Evolutionary conservation across 192 early-diverging fungal species (phyloP), one percentile per base, ranked within the genome.

Genomic region (Gaertneriomyces semiglobifer): DNA sequence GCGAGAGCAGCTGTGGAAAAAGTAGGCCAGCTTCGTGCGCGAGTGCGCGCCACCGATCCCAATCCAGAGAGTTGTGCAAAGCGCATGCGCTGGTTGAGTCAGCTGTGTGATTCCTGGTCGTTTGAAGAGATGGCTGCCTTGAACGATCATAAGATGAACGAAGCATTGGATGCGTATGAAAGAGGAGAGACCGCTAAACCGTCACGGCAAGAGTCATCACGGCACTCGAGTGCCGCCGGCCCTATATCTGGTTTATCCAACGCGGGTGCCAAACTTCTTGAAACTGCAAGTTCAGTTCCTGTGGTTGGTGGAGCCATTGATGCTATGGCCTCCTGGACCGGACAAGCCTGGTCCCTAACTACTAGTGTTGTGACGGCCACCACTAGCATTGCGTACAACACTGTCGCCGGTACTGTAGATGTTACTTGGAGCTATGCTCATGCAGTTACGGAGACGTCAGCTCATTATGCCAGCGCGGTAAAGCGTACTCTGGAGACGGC

Each of bases 41-140:
- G 68, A 44, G 70, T 89, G 8, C 71, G 80, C 16, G 59, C 65
- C 45, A 70, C 77, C 2, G 84, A 86, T 63, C 68, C 74, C 39
- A 57, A 39, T 42, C 41, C 53, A 14, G 79, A 81, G 38, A 79
- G 78, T n/a, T 83, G 85, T 33, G 81, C 81, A 41, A 81, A 88
- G 44, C 73, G 93, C 8, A 96, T 96, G 93, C 62, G 70, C 4
- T 96, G 92, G 92, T 81, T 96, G 60, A 85, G 80, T 16, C 79
- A 83, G 60, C 58, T 94, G 39, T 96, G 92, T 78, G 91, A 96
- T 66, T 67, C 81, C 41, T 96, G 93, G 93, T 81, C 84, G 6
- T 81, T 88, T 45, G 83, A 92, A 47, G 84, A 90, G 39, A 78
- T 96, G 69, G 87, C 85, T 1, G 70, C 63, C 10, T 62, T 93